Evolutionary conservation across 1,284 basidiomycete genomes (phyloP), one percentile per base, ranked within the genome.

Genomic region (Irpex sp.): DNA sequence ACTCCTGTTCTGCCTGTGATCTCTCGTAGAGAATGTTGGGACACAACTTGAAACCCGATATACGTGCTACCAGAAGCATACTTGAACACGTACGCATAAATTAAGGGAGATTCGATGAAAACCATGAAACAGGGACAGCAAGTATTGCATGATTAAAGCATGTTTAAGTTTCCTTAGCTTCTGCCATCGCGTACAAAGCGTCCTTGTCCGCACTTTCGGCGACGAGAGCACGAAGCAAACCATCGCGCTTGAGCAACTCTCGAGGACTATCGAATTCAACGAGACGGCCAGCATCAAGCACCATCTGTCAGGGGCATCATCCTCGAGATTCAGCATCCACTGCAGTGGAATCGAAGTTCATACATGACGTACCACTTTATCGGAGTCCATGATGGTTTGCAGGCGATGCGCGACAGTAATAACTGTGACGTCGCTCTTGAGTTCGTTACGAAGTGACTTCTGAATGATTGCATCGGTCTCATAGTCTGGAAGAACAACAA

Each of bases 351-450:
- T 6, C 31, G 31, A 33, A 6, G 5, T 33, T 6, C 31, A 11
- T 2, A 17, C 13, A 37, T 3, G n/a, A 70, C 79, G 61, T 66
- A 73, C 72, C 49, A 76, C 75, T 61, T 74, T 77, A 68, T 78
- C 78, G 0, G 84, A 81, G 65, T 89, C 87, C 78, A 88, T 88
- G 67, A 90, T 86, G 1, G 87, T 90, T 68, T 88, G 87, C 11
- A 90, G 74, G 39, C 88, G 82, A 72, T 90, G 88, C 1, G 89
- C 89, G 57, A 90, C 78, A 13, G 86, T 89, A 55, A 90, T 79
- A 3, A 90, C 71, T 0, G 86, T 89, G 7, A 83, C 82, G 63
- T 84, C 84, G 3, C 76, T 72, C 9, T 74, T 77, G 33, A 89
- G 77, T 66, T 84, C 81, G 57, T 77, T 78, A 8, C 85, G 77